These are phyloP conservation scores for Sonneratia alba DNA, from an alignment of 345 rosid species.

Conservation along the genomic window DNA sequence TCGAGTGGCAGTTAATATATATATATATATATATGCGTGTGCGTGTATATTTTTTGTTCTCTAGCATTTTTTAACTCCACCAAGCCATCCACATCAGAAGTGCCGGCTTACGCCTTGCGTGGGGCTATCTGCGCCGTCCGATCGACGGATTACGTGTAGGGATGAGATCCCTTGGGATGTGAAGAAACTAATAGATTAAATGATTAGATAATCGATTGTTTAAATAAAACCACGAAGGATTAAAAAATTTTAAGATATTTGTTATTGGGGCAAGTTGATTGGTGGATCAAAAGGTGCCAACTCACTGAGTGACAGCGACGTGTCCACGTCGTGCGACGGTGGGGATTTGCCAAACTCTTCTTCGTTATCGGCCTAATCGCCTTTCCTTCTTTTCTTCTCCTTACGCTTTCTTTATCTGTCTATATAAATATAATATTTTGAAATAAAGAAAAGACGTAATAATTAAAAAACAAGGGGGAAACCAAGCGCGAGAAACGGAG, in stretches of 20 bases:
- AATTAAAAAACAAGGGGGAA: no score
- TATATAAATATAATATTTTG: no score
- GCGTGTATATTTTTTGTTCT: not conserved
- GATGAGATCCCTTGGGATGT: not conserved
- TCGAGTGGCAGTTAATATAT: no score
- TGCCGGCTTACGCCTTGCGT: constrained; percentile 7
- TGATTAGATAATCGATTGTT: not conserved
- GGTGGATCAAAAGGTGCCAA: constrained; percentile 6
- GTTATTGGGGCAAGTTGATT: constrained; percentile 8
- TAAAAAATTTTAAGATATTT: not conserved
- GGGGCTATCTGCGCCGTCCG: constrained; percentile 6
- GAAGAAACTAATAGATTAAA: not conserved
- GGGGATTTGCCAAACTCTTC: constrained; percentile 22
- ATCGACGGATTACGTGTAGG: not conserved
- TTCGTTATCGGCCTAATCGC: not conserved
- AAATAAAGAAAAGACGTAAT: no score
- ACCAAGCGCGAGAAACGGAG: no score
- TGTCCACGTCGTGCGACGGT: constrained; percentile 26
- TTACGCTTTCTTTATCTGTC: not conserved
- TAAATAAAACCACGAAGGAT: no score
- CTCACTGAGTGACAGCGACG: constrained; percentile 17
- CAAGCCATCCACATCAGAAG: constrained; percentile 1
- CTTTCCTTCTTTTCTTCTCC: not conserved
- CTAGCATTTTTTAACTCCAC: not conserved
- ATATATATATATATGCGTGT: no score